Percentiles rank a stretch among this genome's conserved stretches.
Conservation (phyloP, 371 early-diverging fungal species). For the Mortierella sp. region DNA sequence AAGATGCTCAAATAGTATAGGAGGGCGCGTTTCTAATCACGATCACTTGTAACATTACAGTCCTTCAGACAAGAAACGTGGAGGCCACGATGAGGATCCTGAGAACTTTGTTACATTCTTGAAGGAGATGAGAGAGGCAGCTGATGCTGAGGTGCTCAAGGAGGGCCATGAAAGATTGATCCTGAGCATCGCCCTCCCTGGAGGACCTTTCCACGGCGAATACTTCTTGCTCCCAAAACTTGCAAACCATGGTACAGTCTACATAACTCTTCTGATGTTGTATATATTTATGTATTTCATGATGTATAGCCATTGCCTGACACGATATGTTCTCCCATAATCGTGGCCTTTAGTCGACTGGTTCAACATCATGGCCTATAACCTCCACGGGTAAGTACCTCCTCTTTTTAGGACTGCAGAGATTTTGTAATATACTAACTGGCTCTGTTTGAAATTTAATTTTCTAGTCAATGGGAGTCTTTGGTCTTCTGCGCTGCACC, state of each 20-base stretch:
- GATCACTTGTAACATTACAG: background rate
- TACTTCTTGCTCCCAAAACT: slow-evolving; percentile 43
- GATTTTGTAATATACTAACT: background rate
- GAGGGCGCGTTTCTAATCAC: background rate
- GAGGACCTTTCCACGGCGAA: slow-evolving; percentile 50
- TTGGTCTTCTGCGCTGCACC: slow-evolving; percentile 55
- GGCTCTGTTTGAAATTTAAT: background rate
- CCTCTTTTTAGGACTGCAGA: background rate
- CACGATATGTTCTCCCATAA: background rate
- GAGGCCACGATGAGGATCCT: slow-evolving; percentile 34
- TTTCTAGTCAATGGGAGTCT: slow-evolving; percentile 42
- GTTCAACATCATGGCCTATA: slow-evolving; percentile 57
- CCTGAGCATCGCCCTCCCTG: slow-evolving; percentile 43
- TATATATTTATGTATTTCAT: no score
- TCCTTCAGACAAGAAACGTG: slow-evolving; percentile 29
- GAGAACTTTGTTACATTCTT: slow-evolving; percentile 49
- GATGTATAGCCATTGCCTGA: background rate
- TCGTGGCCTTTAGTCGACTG: slow-evolving; percentile 30
- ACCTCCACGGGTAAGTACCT: slow-evolving; percentile 41
- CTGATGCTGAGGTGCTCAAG: slow-evolving; percentile 37
- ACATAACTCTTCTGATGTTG: no score
- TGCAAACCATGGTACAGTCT: slow-evolving; percentile 35
- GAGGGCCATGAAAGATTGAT: slow-evolving; percentile 29
- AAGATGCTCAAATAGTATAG: background rate
- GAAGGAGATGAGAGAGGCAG: slow-evolving; percentile 50